A percentile compares a stretch with the other conserved stretches of the same genome.
These are phyloP conservation scores for Massarina eburnea DNA, from an alignment of 2,329 filamentous ascomycete species.

Conservation along the genomic window DNA sequence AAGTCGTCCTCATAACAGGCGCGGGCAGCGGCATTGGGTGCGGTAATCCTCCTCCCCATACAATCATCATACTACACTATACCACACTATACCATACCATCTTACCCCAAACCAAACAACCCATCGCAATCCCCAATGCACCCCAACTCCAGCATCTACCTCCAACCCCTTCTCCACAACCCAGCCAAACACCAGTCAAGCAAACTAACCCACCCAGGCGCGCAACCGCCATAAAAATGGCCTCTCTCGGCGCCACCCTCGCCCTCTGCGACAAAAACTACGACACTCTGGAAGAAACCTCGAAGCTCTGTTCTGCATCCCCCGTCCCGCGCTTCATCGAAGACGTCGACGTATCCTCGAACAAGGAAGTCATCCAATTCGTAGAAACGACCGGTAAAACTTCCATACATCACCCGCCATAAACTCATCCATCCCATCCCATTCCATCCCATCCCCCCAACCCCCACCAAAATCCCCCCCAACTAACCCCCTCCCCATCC, in stretches of 20 bases:
- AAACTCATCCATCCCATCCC: background rate
- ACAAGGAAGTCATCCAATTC: conserved; percentile 46
- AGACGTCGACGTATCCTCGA: conserved; percentile 51
- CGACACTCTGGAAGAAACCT: conserved; percentile 45
- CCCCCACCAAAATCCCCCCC: no score
- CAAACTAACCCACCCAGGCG: conserved; percentile 34
- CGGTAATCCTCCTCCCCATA: conserved; percentile 10
- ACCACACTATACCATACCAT: background rate
- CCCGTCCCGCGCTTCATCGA: conserved; percentile 33
- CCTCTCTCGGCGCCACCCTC: conserved; percentile 46
- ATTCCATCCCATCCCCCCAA: background rate
- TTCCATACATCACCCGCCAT: no score
- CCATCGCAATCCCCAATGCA: no score
- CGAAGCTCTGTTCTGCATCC: conserved; percentile 44
- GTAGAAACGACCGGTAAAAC: conserved; percentile 32
- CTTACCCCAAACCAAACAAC: no score
- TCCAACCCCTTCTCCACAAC: no score
- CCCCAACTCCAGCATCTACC: conserved; percentile 4
- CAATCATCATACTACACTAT: no score
- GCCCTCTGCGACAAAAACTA: conserved; percentile 42
- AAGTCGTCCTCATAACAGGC: conserved; percentile 34
- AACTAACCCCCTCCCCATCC: conserved; percentile 9
- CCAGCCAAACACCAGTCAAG: background rate
- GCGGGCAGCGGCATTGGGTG: conserved; percentile 51
- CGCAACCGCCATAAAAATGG: conserved; percentile 51